A percentile compares a stretch with the other conserved stretches of the same genome.
Evolutionary conservation across 192 early-diverging fungal species (phyloP).

Genomic region (Coemansia sp.): DNA sequence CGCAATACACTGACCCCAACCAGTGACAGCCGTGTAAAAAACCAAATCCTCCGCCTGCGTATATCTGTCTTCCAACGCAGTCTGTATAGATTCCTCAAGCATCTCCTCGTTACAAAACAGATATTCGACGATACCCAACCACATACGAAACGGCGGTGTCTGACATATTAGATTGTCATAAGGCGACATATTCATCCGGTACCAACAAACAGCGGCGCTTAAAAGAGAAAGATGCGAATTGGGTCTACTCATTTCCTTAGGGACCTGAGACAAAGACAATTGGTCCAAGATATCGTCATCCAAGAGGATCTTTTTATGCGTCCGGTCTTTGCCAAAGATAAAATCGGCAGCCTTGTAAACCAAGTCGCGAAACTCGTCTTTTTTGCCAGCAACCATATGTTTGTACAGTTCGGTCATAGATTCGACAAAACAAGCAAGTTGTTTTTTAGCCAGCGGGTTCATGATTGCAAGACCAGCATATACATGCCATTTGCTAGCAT

Average conservation of each 20-base stretch:
- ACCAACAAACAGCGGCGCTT: constrained; percentile 95
- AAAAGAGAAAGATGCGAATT: constrained; percentile 95
- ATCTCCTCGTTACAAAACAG: constrained; percentile 80
- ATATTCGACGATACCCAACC: constrained; percentile 95
- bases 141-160: constrained; percentile 91
- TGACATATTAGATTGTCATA: constrained; percentile 96
- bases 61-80: constrained; percentile 75
- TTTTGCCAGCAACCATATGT: constrained; percentile 88
- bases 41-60: constrained; percentile 79
- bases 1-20: constrained; percentile 93
- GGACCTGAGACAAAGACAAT: constrained; percentile 84
- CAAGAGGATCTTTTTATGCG: constrained; percentile 70
- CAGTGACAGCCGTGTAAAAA: constrained; percentile 87
- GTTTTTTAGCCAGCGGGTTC: constrained; percentile 83
- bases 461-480: constrained; percentile 93
- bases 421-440: constrained; percentile 86
- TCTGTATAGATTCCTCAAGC: constrained; percentile 84
- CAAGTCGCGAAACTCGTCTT: constrained; percentile 72
- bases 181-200: constrained; percentile 78
- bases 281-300: constrained; percentile 82
- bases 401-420: constrained; percentile 92
- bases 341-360: constrained; percentile 75
- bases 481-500: constrained; percentile 96
- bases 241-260: constrained; percentile 65
- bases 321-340: constrained; percentile 75